These are phyloP conservation scores for Lodderomyces margitis DNA, from an alignment of 1,139 yeast species.

Conservation along the genomic window DNA sequence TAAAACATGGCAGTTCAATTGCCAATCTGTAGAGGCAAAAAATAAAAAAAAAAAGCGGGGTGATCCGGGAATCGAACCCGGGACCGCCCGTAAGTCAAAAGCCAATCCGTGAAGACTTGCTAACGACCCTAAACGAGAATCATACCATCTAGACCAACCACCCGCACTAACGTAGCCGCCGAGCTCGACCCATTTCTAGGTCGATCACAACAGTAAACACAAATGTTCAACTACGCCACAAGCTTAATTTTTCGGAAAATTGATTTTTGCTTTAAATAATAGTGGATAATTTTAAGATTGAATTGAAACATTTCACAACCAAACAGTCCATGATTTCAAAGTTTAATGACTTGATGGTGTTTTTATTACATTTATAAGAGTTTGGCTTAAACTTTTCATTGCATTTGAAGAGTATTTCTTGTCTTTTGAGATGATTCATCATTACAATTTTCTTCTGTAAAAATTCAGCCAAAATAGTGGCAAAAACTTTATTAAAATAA, in stretches of 20 bases:
- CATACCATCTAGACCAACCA: conserved; percentile 26
- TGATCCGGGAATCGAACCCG: conserved; percentile 30
- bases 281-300: background rate
- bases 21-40: no score
- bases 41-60: conserved; percentile 5
- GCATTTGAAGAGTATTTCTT: no score
- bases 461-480: no score
- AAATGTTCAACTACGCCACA: conserved; percentile 2
- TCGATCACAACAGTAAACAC: background rate
- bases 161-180: conserved; percentile 12
- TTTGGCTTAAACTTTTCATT: no score
- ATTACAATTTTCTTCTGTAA: no score
- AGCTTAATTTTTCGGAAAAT: conserved; percentile 1
- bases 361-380: no score
- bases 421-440: no score
- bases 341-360: no score
- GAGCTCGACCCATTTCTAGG: background rate
- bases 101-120: background rate
- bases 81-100: conserved; percentile 7
- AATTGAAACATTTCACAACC: no score
- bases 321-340: no score
- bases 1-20: no score
- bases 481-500: no score
- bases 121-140: conserved; percentile 22
- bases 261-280: background rate